Evolutionary conservation across 2,329 filamentous ascomycete genomes (phyloP).

Genomic region (Parafenestella ontariensis): DNA sequence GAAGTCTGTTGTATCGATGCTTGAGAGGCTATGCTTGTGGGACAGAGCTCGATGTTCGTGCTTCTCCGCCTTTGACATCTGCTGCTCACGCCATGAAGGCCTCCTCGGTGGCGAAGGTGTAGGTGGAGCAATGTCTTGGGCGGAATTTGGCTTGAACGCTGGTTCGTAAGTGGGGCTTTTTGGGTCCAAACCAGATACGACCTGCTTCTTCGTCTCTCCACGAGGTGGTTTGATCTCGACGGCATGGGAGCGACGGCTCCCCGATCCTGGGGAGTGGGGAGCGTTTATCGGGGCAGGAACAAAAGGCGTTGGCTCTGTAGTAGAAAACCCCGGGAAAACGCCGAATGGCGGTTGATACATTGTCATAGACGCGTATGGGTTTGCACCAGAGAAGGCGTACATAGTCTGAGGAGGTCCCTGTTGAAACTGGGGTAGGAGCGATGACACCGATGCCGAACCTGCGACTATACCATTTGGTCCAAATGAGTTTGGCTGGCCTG

Average conservation of each 20-base stretch:
- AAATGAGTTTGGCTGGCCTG: slow-evolving; percentile 15
- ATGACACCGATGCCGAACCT: slow-evolving; percentile 12
- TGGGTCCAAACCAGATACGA: slow-evolving; percentile 43
- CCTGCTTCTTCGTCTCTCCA: slow-evolving; percentile 33
- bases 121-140: slow-evolving; percentile 28
- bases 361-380: slow-evolving; percentile 34
- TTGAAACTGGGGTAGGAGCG: slow-evolving; percentile 36
- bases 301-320: slow-evolving; percentile 31
- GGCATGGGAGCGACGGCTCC: slow-evolving; percentile 49
- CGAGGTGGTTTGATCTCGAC: slow-evolving; percentile 51
- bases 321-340: slow-evolving; percentile 21
- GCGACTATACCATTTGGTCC: slow-evolving; percentile 8
- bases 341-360: slow-evolving; percentile 38
- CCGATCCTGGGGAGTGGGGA: slow-evolving; percentile 39
- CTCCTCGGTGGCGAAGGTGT: slow-evolving; percentile 45
- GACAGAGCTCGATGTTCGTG: slow-evolving; percentile 26
- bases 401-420: slow-evolving; percentile 31
- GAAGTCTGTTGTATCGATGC: slow-evolving; percentile 51
- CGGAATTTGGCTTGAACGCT: slow-evolving; percentile 17
- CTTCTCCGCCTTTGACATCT: slow-evolving; percentile 18
- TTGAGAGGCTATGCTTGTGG: slow-evolving; percentile 48
- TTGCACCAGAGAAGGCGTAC: slow-evolving; percentile 30
- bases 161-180: slow-evolving; percentile 52
- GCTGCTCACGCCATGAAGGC: slow-evolving; percentile 35
- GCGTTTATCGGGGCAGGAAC: slow-evolving; percentile 21